phyloP scores from a whole-genome alignment of 148 eudicot species.

The Rhododendron williamsianum region DNA sequence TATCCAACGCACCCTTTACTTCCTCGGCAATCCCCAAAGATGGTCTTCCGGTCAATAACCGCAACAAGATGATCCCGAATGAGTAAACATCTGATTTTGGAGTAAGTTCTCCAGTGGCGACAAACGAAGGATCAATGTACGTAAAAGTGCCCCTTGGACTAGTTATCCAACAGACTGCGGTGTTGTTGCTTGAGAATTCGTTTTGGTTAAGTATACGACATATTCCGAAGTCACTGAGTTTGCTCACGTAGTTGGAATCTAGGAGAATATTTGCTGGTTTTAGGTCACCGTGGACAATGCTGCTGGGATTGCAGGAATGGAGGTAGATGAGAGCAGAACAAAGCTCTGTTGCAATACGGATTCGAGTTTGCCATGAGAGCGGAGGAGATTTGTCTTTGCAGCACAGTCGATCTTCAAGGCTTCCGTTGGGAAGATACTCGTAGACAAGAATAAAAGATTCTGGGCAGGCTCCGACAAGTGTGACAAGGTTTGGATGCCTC shows the following conservation, averaged over 20 bases:
- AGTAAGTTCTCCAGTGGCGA: slow-evolving; percentile 69
- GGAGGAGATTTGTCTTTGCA: slow-evolving; percentile 73
- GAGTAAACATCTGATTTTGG: slow-evolving; percentile 75
- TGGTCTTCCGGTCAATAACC: slow-evolving; percentile 66
- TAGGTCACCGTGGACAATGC: slow-evolving; percentile 71
- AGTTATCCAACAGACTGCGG: slow-evolving; percentile 32
- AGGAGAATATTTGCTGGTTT: slow-evolving; percentile 73
- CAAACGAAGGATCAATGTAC: slow-evolving; percentile 74
- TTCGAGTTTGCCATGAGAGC: slow-evolving; percentile 72
- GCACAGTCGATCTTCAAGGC: slow-evolving; percentile 80
- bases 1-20: slow-evolving; percentile 57
- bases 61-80: slow-evolving; percentile 64
- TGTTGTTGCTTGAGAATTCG: slow-evolving; percentile 30
- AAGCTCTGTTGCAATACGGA: slow-evolving; percentile 72
- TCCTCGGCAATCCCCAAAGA: slow-evolving; percentile 56
- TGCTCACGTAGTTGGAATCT: slow-evolving; percentile 53
- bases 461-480: slow-evolving; percentile 83
- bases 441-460: slow-evolving; percentile 64
- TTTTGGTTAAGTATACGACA: slow-evolving; percentile 37
- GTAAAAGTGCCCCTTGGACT: slow-evolving; percentile 59
- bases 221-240: slow-evolving; percentile 76
- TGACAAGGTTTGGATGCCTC: slow-evolving; percentile 80
- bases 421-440: slow-evolving; percentile 80
- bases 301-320: slow-evolving; percentile 54
- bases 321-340: slow-evolving; percentile 80